Percentiles rank a stretch among this genome's conserved stretches.
phyloP scores from a whole-genome alignment of 176 grass and related monocot species.

The Aegilops speltoides region DNA sequence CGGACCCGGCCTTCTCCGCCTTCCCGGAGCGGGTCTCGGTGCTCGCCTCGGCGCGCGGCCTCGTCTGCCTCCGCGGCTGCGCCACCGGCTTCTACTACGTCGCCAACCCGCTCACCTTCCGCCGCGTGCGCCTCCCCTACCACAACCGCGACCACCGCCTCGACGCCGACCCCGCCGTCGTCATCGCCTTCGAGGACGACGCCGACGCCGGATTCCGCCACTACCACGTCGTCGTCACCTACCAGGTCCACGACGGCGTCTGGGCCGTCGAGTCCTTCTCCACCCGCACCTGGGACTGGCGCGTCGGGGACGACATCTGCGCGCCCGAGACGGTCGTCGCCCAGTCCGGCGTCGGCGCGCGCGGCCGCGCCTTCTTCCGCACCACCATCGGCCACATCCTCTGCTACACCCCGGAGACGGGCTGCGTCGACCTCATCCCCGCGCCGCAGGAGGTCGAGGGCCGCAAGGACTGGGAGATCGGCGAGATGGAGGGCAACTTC shows the following conservation, averaged over 20 bases:
- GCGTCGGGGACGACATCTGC: background rate
- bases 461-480: slow-evolving; percentile 44
- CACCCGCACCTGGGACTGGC: slow-evolving; percentile 46
- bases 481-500: slow-evolving; percentile 53
- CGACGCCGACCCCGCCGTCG: slow-evolving; percentile 30
- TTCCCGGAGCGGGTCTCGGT: slow-evolving; percentile 23
- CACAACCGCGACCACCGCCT: slow-evolving; percentile 7
- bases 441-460: slow-evolving; percentile 13
- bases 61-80: slow-evolving; percentile 56
- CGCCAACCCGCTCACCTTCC: slow-evolving; percentile 53
- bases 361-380: slow-evolving; percentile 63
- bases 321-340: slow-evolving; percentile 14
- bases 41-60: slow-evolving; percentile 49
- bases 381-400: slow-evolving; percentile 44
- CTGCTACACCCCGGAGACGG: slow-evolving; percentile 32
- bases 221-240: slow-evolving; percentile 53
- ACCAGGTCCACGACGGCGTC: slow-evolving; percentile 9
- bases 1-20: slow-evolving; percentile 43
- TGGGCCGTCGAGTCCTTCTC: slow-evolving; percentile 66
- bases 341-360: slow-evolving; percentile 30
- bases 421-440: background rate
- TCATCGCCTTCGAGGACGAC: slow-evolving; percentile 42
- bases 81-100: slow-evolving; percentile 43
- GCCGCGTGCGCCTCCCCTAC: slow-evolving; percentile 21
- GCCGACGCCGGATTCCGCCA: slow-evolving; percentile 10